Conservation (phyloP, 164 flowering plant genomes). For the Euptelea pleiosperma region DNA sequence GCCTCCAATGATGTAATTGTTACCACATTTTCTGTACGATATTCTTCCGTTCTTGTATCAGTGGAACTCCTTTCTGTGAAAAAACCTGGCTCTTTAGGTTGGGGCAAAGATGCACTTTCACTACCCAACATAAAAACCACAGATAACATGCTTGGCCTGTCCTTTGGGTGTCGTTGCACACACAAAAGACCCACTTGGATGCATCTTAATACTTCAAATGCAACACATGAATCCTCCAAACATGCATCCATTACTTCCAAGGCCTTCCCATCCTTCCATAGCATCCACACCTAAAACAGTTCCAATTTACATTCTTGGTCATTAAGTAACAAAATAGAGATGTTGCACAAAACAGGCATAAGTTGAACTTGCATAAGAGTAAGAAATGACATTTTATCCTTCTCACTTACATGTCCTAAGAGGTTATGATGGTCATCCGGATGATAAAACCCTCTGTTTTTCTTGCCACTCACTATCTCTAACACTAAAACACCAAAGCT, state of each 20-base stretch:
- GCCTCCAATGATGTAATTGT: conserved; percentile 5
- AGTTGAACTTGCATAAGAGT: too few species aligned
- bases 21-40: not conserved
- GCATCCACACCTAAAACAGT: conserved; percentile 22
- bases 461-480: too few species aligned
- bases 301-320: too few species aligned
- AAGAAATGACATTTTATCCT: too few species aligned
- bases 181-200: conserved; percentile 24
- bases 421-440: too few species aligned
- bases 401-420: too few species aligned
- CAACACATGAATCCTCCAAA: not conserved
- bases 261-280: conserved; percentile 16
- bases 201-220: conserved; percentile 11
- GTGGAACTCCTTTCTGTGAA: not conserved
- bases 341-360: too few species aligned
- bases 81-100: conserved; percentile 19
- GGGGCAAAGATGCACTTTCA: conserved; percentile 9
- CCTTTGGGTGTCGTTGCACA: conserved; percentile 17
- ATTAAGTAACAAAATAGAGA: too few species aligned
- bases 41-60: too few species aligned
- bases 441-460: too few species aligned
- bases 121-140: conserved; percentile 21
- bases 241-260: conserved; percentile 7
- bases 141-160: conserved; percentile 18
- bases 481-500: too few species aligned